These are phyloP conservation scores for Neotropicomus parvogracilis DNA, from an alignment of 1,284 basidiomycete genomes.

Conservation along the genomic window DNA sequence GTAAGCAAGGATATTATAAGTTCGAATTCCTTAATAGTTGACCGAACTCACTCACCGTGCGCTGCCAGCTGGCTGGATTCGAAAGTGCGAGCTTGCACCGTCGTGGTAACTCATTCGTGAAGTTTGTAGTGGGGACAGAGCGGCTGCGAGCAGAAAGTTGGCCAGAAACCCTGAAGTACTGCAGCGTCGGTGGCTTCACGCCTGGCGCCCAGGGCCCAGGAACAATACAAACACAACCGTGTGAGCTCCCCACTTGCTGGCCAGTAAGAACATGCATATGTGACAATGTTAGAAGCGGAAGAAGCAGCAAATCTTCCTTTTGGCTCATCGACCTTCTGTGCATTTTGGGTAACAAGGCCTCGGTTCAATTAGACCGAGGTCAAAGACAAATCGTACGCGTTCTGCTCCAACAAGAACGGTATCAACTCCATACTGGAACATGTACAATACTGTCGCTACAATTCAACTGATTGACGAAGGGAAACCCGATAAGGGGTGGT, in stretches of 20 bases:
- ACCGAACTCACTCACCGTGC: slow-evolving; percentile 7
- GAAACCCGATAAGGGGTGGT: no score
- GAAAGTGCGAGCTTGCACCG: not conserved
- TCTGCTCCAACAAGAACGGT: no score
- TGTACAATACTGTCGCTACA: slow-evolving; percentile 8
- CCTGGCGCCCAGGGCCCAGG: no score
- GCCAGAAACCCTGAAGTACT: not conserved
- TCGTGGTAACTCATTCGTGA: slow-evolving; percentile 12
- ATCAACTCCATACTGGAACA: slow-evolving; percentile 5
- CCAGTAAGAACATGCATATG: no score
- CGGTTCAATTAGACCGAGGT: no score
- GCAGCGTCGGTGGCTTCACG: not conserved
- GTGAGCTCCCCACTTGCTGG: not conserved
- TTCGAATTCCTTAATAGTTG: not conserved
- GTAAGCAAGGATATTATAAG: slow-evolving; percentile 3
- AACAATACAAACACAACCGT: not conserved
- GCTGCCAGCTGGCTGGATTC: not conserved
- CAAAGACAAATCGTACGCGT: no score
- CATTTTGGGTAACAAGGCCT: no score
- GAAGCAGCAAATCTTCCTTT: no score
- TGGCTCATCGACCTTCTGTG: no score
- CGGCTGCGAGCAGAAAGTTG: not conserved
- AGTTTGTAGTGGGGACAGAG: not conserved
- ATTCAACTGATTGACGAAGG: no score
- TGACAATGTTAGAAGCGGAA: no score